A percentile compares a stretch with the other conserved stretches of the same genome.
phyloP scores from a whole-genome alignment of 1,139 yeast genomes.

The Yamadazyma diospyri region DNA sequence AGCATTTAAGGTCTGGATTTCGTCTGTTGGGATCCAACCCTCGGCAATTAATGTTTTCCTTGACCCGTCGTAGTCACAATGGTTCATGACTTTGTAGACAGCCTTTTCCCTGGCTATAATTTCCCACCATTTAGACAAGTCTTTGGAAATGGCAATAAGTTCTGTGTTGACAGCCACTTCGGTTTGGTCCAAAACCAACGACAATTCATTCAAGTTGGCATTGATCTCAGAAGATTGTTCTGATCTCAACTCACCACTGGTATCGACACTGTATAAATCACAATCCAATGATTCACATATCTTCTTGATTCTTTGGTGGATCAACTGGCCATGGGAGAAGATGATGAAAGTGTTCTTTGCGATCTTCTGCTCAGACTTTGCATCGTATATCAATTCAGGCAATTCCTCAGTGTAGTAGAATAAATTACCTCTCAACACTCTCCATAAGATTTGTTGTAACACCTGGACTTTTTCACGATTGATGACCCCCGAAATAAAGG shows the following conservation, averaged over 20 bases:
- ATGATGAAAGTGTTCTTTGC: slow-evolving; percentile 43
- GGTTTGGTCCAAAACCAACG: slow-evolving; percentile 50
- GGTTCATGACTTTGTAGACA: slow-evolving; percentile 63
- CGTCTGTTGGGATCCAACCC: slow-evolving; percentile 77
- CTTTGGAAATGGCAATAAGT: slow-evolving; percentile 68
- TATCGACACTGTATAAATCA: slow-evolving; percentile 37
- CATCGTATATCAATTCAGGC: slow-evolving; percentile 43
- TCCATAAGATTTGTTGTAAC: slow-evolving; percentile 87
- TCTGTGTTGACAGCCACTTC: slow-evolving; percentile 66
- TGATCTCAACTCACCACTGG: slow-evolving; percentile 24
- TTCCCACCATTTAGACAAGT: slow-evolving; percentile 68
- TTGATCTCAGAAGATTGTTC: slow-evolving; percentile 58
- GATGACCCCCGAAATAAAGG: slow-evolving; percentile 81
- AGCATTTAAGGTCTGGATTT: slow-evolving; percentile 35
- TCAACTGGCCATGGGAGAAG: slow-evolving; percentile 42
- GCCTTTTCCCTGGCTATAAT: slow-evolving; percentile 69
- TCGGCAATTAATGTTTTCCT: slow-evolving; percentile 68
- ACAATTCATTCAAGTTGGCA: slow-evolving; percentile 52
- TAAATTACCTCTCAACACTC: slow-evolving; percentile 86
- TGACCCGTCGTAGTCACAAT: slow-evolving; percentile 61
- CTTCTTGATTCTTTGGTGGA: slow-evolving; percentile 39
- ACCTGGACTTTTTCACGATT: slow-evolving; percentile 65
- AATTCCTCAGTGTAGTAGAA: slow-evolving; percentile 71
- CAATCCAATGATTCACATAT: slow-evolving; percentile 48
- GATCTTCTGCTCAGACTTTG: slow-evolving; percentile 28